Evolutionary conservation across 306 rosid species (phyloP).

Genomic region (Pueraria montana): DNA sequence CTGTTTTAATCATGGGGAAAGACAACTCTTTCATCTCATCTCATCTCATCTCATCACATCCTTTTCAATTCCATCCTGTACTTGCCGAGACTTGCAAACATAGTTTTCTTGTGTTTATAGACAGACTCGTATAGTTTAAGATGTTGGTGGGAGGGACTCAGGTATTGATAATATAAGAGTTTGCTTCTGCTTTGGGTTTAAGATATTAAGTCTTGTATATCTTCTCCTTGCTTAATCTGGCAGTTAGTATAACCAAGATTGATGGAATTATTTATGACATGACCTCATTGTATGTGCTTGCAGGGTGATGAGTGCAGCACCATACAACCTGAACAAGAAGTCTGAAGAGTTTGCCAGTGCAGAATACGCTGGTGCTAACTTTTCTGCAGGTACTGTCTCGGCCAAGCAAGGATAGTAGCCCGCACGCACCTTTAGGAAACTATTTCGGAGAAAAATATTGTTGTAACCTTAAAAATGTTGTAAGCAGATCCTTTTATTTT

Average conservation of each 20-base stretch:
- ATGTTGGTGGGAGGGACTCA: not conserved
- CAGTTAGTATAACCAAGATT: not conserved
- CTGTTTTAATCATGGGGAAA: not conserved
- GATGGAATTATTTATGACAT: conserved; percentile 28
- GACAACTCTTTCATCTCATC: not conserved
- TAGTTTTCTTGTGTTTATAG: not conserved
- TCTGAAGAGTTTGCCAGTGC: conserved; percentile 56
- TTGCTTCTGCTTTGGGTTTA: not conserved
- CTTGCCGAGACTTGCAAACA: not conserved
- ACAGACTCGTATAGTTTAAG: not conserved
- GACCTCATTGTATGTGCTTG: conserved; percentile 9
- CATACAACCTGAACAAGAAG: conserved; percentile 72
- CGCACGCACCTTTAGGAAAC: conserved; percentile 27
- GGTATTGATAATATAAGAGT: not conserved
- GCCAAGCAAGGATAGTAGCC: conserved; percentile 51
- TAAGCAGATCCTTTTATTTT: conserved; percentile 45
- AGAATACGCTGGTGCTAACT: conserved; percentile 66
- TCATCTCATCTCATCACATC: not conserved
- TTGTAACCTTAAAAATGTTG: conserved; percentile 53
- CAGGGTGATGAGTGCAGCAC: conserved; percentile 87
- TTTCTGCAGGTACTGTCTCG: conserved; percentile 41
- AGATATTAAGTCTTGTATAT: not conserved
- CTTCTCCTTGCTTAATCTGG: not conserved
- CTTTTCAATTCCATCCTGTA: not conserved
- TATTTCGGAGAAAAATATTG: conserved; percentile 44